Conservation (phyloP, 345 rosid genomes). For the Rhodamnia rubescens region DNA sequence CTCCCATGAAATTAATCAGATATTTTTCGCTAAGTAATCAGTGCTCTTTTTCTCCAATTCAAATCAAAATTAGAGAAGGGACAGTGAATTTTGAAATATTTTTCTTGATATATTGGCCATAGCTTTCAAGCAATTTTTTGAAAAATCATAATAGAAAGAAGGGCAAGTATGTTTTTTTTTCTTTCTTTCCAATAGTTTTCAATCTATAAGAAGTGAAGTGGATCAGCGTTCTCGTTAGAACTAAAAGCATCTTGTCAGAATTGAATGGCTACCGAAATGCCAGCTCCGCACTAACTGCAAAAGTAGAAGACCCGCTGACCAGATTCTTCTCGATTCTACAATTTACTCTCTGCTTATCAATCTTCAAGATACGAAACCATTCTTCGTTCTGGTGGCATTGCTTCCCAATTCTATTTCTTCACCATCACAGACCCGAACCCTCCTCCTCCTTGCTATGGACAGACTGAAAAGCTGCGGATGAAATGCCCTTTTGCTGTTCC, state of each 20-base stretch:
- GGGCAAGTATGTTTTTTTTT: background rate
- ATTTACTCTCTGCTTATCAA: background rate
- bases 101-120: background rate
- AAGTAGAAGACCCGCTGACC: background rate
- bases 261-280: background rate
- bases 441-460: background rate
- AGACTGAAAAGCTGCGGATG: background rate
- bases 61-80: background rate
- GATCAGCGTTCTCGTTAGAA: background rate
- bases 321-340: background rate
- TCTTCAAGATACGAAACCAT: background rate
- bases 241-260: background rate
- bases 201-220: background rate
- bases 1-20: background rate
- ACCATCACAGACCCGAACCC: background rate
- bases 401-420: background rate
- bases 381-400: background rate
- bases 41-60: background rate
- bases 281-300: background rate
- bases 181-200: background rate
- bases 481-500: constrained; percentile 4
- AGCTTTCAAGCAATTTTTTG: background rate
- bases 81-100: background rate
- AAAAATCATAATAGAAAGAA: background rate
- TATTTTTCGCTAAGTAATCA: background rate